Evolutionary conservation across 2,329 filamentous ascomycete genomes (phyloP).

Genomic region (Pyrenochaeta sp.): DNA sequence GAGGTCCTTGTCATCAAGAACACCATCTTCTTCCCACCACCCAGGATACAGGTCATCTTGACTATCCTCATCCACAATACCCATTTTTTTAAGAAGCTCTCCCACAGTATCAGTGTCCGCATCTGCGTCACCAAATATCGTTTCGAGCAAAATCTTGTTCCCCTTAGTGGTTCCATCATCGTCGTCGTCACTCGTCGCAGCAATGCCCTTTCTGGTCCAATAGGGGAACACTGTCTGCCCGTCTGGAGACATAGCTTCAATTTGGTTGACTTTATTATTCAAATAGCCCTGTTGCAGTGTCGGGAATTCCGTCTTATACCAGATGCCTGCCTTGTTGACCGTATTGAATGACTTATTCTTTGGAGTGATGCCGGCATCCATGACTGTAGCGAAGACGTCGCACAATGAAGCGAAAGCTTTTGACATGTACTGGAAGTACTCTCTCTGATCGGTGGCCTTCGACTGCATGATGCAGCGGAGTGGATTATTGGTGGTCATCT

Average conservation of each 20-base stretch:
- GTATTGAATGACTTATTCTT: neutral
- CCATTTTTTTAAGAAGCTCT: neutral
- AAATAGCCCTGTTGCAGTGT: neutral
- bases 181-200: neutral
- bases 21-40: neutral
- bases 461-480: slow-evolving; percentile 7
- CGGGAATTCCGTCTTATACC: slow-evolving; percentile 6
- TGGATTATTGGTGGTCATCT: neutral
- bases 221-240: slow-evolving; percentile 1
- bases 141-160: neutral
- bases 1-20: neutral
- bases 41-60: neutral
- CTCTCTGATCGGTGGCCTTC: neutral
- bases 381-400: slow-evolving; percentile 6
- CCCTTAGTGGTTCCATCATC: neutral
- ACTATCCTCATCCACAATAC: neutral
- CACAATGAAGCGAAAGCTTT: slow-evolving; percentile 3
- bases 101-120: neutral
- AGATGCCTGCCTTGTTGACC: slow-evolving; percentile 1
- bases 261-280: slow-evolving; percentile 1
- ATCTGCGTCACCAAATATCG: neutral
- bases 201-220: neutral
- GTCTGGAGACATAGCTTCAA: slow-evolving; percentile 3
- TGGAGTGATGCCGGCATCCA: neutral
- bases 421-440: slow-evolving; percentile 7